phyloP scores from a whole-genome alignment of 225 moss, liverwort and hornwort genomes.

The Antitrichia curtipendula region DNA sequence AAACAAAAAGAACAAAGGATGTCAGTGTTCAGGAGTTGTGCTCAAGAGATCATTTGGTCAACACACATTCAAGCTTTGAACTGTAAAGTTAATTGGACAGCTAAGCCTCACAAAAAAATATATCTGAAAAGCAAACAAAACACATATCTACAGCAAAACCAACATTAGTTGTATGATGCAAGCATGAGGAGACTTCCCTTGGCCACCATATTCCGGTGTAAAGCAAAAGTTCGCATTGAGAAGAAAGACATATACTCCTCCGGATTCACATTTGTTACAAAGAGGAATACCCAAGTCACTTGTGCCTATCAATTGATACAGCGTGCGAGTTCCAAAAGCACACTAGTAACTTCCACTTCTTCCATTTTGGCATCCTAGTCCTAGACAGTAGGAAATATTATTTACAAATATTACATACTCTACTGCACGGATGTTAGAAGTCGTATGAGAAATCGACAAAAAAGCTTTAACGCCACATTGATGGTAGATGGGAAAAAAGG shows the following conservation, averaged over 20 bases:
- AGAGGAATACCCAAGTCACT: neutral
- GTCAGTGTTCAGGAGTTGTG: neutral
- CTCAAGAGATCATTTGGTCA: neutral
- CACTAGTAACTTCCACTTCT: neutral
- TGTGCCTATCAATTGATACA: neutral
- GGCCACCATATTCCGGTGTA: neutral
- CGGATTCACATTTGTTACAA: neutral
- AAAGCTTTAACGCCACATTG: neutral
- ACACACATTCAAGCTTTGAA: neutral
- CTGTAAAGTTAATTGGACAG: neutral
- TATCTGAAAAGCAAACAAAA: neutral
- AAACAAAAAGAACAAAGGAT: neutral
- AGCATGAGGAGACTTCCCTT: neutral
- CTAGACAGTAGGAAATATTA: slow-evolving; percentile 10
- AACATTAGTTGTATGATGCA: neutral
- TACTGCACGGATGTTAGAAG: slow-evolving; percentile 3
- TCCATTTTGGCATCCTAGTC: neutral
- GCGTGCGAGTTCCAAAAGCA: neutral
- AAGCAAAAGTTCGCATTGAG: neutral
- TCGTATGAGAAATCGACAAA: neutral
- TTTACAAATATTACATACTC: slow-evolving; percentile 20
- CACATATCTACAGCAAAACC: neutral
- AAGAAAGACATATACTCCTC: neutral
- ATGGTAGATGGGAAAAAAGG: neutral
- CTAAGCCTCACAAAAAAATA: neutral